Evolutionary conservation across 768 basidiomycete species (phyloP).

Genomic region (Arthromyces matolae): DNA sequence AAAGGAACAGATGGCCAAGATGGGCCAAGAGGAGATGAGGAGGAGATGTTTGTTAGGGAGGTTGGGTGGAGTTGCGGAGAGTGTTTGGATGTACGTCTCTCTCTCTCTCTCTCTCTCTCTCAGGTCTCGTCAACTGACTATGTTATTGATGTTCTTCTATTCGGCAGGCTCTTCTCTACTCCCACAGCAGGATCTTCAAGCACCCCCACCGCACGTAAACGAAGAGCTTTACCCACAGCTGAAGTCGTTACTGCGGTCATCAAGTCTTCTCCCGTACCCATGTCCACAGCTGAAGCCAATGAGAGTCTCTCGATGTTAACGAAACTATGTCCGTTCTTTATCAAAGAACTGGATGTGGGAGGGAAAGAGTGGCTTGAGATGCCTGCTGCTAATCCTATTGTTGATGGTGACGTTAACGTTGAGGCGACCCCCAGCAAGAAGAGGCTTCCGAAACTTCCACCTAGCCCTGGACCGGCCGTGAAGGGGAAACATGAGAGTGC

Average conservation of each 20-base stretch:
- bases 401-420: slow-evolving; percentile 14
- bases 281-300: slow-evolving; percentile 72
- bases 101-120: neutral
- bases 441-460: slow-evolving; percentile 26
- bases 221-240: slow-evolving; percentile 61
- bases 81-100: slow-evolving; percentile 74
- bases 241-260: slow-evolving; percentile 69
- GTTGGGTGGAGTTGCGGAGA: slow-evolving; percentile 78
- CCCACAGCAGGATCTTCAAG: slow-evolving; percentile 46
- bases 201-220: slow-evolving; percentile 59
- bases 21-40: slow-evolving; percentile 76
- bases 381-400: slow-evolving; percentile 41
- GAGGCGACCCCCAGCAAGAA: slow-evolving; percentile 41
- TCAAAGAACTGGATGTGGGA: slow-evolving; percentile 57
- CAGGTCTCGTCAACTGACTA: neutral
- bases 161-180: slow-evolving; percentile 66
- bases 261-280: slow-evolving; percentile 79
- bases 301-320: slow-evolving; percentile 68
- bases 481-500: slow-evolving; percentile 55
- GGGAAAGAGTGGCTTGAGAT: slow-evolving; percentile 60
- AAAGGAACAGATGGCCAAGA: slow-evolving; percentile 63
- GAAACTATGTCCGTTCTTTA: slow-evolving; percentile 76
- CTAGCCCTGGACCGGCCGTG: slow-evolving; percentile 45
- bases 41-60: slow-evolving; percentile 75
- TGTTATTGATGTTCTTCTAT: neutral